Conservation (phyloP, 805 yeast genomes). For the Dipodascus geniculatus region DNA sequence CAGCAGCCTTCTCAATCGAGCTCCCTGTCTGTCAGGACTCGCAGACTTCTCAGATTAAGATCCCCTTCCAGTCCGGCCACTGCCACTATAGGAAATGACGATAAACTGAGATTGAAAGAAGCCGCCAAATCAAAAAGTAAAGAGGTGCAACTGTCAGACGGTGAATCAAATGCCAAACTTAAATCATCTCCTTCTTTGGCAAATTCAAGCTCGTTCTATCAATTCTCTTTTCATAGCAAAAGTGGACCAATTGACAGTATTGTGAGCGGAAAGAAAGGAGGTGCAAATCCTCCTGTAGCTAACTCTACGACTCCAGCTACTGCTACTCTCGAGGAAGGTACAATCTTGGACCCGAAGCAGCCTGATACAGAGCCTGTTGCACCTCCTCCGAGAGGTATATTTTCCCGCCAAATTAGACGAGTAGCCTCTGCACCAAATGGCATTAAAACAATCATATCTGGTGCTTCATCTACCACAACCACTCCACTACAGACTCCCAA, state of each 20-base stretch:
- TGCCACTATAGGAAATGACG: background rate
- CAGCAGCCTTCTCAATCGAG: slow-evolving; percentile 3
- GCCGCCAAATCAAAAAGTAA: background rate
- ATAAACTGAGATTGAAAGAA: background rate
- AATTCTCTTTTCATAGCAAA: slow-evolving; percentile 3
- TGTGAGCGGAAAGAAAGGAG: background rate
- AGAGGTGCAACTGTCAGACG: background rate
- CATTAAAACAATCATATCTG: slow-evolving; percentile 24
- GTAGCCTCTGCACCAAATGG: slow-evolving; percentile 81
- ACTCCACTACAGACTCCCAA: slow-evolving; percentile 6
- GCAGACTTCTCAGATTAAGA: slow-evolving; percentile 16
- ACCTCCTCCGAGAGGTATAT: slow-evolving; percentile 16
- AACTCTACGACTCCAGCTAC: background rate
- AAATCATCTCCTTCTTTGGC: slow-evolving; percentile 8
- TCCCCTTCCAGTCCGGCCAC: slow-evolving; percentile 21
- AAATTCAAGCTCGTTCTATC: slow-evolving; percentile 2
- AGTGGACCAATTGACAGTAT: background rate
- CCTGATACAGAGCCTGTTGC: slow-evolving; percentile 15
- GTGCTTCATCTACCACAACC: slow-evolving; percentile 7
- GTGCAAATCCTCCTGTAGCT: slow-evolving; percentile 4
- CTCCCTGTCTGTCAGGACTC: slow-evolving; percentile 4
- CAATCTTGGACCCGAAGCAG: background rate
- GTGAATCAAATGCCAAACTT: background rate
- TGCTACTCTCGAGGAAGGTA: background rate
- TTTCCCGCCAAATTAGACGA: slow-evolving; percentile 37